A percentile compares a stretch with the other conserved stretches of the same genome.
Conservation (phyloP, 2,329 filamentous ascomycete genomes). For the Exutisphaerella laricina region DNA sequence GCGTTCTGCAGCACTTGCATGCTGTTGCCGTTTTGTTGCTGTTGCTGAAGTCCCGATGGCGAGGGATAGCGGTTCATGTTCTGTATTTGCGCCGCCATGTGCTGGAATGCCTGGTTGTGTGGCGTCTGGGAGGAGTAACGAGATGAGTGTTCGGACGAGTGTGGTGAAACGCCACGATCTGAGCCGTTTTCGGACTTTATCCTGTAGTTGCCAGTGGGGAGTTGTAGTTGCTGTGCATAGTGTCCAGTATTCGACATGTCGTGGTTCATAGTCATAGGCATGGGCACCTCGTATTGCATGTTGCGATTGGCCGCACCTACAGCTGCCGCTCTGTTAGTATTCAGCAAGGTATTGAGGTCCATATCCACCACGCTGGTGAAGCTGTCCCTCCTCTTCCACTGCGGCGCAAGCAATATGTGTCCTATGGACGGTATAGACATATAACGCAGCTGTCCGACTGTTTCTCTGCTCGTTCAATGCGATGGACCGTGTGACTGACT, state of each 20-base stretch:
- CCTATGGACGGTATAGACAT: conserved; percentile 32
- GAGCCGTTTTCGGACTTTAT: conserved; percentile 56
- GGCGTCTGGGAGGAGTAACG: conserved; percentile 53
- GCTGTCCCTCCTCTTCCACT: conserved; percentile 35
- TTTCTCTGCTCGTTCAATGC: conserved; percentile 1
- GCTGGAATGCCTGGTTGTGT: conserved; percentile 42
- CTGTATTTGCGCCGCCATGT: conserved; percentile 46
- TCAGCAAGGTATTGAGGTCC: conserved; percentile 34
- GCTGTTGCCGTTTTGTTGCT: conserved; percentile 40
- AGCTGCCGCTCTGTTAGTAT: conserved; percentile 35
- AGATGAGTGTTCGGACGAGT: conserved; percentile 52
- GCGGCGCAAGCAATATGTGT: conserved; percentile 26
- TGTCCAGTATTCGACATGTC: conserved; percentile 29
- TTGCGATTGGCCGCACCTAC: conserved; percentile 27
- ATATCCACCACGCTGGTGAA: conserved; percentile 29
- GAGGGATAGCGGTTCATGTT: conserved; percentile 52
- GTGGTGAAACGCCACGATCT: conserved; percentile 53
- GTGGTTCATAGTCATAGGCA: conserved; percentile 30
- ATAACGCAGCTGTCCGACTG: conserved; percentile 15
- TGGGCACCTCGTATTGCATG: conserved; percentile 38
- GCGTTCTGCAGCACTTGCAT: conserved; percentile 53
- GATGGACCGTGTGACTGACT: conserved; percentile 19
- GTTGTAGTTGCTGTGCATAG: conserved; percentile 41
- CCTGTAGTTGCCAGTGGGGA: conserved; percentile 45
- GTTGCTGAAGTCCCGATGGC: conserved; percentile 44